These are phyloP conservation scores for Colletotrichum phormii DNA, from an alignment of 2,329 filamentous ascomycete genomes.

Conservation along the genomic window DNA sequence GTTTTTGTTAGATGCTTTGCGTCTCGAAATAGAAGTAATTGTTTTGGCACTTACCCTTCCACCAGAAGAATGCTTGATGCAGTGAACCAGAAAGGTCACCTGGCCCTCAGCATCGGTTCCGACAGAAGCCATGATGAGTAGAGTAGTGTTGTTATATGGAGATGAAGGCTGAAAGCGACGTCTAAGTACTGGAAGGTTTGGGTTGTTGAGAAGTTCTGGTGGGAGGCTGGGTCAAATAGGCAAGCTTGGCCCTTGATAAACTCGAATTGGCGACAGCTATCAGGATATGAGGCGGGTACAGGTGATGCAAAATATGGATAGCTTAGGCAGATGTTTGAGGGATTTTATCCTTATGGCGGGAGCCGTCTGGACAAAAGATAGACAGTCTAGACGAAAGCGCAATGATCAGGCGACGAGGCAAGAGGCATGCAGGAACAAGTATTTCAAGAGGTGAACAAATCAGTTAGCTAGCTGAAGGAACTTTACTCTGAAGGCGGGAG, in stretches of 20 bases:
- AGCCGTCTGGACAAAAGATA: not conserved
- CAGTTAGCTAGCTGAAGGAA: not conserved
- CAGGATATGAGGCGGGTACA: not conserved
- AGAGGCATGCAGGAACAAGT: not conserved
- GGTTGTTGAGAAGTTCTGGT: not conserved
- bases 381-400: not conserved
- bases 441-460: not conserved
- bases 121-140: conserved; percentile 33
- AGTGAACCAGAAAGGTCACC: conserved; percentile 74
- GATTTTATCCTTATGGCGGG: not conserved
- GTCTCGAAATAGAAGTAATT: not conserved
- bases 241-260: not conserved
- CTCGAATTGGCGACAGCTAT: not conserved
- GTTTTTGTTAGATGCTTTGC: conserved; percentile 33
- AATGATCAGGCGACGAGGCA: not conserved
- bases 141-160: not conserved
- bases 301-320: not conserved
- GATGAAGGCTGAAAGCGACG: not conserved
- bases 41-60: conserved; percentile 63
- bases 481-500: not conserved
- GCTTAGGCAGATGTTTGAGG: not conserved
- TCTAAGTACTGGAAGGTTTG: not conserved
- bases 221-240: not conserved
- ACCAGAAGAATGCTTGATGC: conserved; percentile 69
- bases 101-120: conserved; percentile 62